Evolutionary conservation across 2,329 filamentous ascomycete genomes (phyloP).

Genomic region (Paecilomyces variotii): DNA sequence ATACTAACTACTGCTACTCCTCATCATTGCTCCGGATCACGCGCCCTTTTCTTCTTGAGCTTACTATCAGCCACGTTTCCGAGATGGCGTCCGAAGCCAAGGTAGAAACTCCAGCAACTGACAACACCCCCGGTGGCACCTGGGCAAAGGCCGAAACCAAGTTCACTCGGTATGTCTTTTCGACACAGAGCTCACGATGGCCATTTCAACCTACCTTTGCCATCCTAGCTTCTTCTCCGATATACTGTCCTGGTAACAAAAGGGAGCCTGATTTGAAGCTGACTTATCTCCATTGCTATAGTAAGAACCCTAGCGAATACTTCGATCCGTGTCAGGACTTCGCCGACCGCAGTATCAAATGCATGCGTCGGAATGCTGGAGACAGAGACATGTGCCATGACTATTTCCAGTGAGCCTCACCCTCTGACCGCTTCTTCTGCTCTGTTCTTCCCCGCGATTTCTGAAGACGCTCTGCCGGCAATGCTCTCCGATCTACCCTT

Average conservation of each 20-base stretch:
- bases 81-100: constrained; percentile 15
- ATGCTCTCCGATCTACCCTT: not conserved
- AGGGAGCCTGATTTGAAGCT: constrained; percentile 3
- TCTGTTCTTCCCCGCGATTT: not conserved
- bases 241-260: too few relatives aligned
- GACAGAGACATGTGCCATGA: constrained; percentile 86
- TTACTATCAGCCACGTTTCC: not conserved
- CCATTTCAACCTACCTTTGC: not conserved
- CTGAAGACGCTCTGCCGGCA: not conserved
- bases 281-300: constrained; percentile 27
- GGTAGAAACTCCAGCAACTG: not conserved
- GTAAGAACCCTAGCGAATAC: constrained; percentile 82
- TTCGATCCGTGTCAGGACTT: constrained; percentile 95
- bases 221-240: too few relatives aligned
- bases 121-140: constrained; percentile 25
- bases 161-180: constrained; percentile 51
- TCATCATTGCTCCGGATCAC: not conserved
- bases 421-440: not conserved
- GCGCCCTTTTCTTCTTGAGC: not conserved
- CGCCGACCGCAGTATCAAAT: constrained; percentile 75
- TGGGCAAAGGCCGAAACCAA: constrained; percentile 51
- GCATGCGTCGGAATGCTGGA: constrained; percentile 78
- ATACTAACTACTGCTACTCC: not conserved
- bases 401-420: constrained; percentile 74
- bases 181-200: not conserved